A percentile compares a stretch with the other conserved stretches of the same genome.
Conservation (phyloP, 208 protist genomes). For the Herpetomonas tarakana region DNA sequence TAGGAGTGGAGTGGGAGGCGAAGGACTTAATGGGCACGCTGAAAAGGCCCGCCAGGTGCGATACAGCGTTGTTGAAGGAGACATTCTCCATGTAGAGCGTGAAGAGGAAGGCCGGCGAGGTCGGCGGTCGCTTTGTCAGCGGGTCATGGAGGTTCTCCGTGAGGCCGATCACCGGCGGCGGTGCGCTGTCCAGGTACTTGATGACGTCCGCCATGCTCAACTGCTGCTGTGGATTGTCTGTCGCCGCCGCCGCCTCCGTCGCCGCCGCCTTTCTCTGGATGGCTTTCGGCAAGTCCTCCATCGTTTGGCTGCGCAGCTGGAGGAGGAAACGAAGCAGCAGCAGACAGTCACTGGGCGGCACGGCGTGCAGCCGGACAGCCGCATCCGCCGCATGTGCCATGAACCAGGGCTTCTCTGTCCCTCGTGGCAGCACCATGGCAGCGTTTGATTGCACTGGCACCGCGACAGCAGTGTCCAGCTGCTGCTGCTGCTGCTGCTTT, state of each 20-base stretch:
- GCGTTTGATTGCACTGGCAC: too few species aligned
- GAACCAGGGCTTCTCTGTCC: slow-evolving; percentile 11
- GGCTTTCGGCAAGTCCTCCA: slow-evolving; percentile 28
- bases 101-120: slow-evolving; percentile 59
- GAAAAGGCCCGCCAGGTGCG: slow-evolving; percentile 70
- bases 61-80: slow-evolving; percentile 73
- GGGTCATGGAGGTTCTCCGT: slow-evolving; percentile 38
- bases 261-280: slow-evolving; percentile 17
- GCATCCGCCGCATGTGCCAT: slow-evolving; percentile 21
- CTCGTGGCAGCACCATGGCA: not conserved
- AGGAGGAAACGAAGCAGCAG: slow-evolving; percentile 57
- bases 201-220: slow-evolving; percentile 55
- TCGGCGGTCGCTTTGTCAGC: not conserved
- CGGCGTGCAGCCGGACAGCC: slow-evolving; percentile 42
- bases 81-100: slow-evolving; percentile 81
- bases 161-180: slow-evolving; percentile 64
- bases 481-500: not conserved
- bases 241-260: not conserved
- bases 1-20: slow-evolving; percentile 48
- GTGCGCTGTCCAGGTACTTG: slow-evolving; percentile 63
- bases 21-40: slow-evolving; percentile 60
- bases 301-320: slow-evolving; percentile 50
- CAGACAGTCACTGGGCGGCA: slow-evolving; percentile 39
- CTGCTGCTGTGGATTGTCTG: not conserved
- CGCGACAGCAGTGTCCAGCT: too few species aligned